Evolutionary conservation across 345 rosid genomes (phyloP).

Genomic region (Citrus unshiu): DNA sequence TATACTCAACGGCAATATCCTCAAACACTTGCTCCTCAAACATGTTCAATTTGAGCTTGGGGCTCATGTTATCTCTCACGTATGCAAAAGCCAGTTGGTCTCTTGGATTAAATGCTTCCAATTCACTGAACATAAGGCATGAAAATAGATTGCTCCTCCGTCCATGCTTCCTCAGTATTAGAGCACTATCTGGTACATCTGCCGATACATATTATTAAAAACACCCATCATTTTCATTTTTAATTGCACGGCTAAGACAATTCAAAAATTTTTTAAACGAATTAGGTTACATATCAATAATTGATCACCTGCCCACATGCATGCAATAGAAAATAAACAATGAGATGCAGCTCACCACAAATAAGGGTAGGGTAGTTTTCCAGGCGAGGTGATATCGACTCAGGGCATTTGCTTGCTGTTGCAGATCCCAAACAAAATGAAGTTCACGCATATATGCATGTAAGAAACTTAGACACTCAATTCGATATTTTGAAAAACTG

Average conservation of each 20-base stretch:
- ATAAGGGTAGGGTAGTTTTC: too few species aligned
- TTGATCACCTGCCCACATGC: not conserved
- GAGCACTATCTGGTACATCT: constrained; percentile 86
- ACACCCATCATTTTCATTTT: not conserved
- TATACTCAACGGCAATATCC: constrained; percentile 63
- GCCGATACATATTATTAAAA: constrained; percentile 1
- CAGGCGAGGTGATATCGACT: too few species aligned
- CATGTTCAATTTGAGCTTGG: constrained; percentile 65
- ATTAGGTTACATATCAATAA: not conserved
- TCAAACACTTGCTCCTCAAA: constrained; percentile 75
- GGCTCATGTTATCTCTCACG: constrained; percentile 61
- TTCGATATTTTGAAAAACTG: too few species aligned
- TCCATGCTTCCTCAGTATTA: constrained; percentile 71
- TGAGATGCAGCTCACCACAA: too few species aligned
- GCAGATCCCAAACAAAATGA: too few species aligned
- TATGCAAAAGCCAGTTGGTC: constrained; percentile 82
- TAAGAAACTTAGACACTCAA: not conserved
- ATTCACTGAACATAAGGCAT: constrained; percentile 74
- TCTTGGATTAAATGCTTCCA: constrained; percentile 80
- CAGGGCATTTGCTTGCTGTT: too few species aligned
- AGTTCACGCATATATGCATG: not conserved
- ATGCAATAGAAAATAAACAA: too few species aligned
- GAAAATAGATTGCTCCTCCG: constrained; percentile 59
- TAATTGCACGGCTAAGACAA: too few species aligned
- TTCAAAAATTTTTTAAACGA: too few species aligned